Conservation (phyloP, 768 basidiomycete genomes). For the button mushroom (Agaricus bisporus) region DNA sequence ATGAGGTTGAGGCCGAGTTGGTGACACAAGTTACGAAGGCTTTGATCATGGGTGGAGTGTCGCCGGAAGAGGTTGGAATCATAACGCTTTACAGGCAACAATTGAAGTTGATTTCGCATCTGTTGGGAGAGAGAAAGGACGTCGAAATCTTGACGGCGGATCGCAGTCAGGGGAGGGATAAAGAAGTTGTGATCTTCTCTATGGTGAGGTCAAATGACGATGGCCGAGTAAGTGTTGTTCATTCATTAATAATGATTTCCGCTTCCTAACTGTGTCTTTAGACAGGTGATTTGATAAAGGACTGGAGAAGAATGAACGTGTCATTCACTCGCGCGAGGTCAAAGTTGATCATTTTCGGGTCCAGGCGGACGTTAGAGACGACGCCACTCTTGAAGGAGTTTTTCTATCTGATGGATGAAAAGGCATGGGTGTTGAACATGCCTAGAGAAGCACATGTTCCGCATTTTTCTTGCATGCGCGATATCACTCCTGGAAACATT, state of each 20-base stretch:
- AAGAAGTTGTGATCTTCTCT: slow-evolving; percentile 90
- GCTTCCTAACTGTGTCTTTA: slow-evolving; percentile 21
- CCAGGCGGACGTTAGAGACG: slow-evolving; percentile 63
- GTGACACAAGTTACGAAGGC: slow-evolving; percentile 64
- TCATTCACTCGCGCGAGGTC: slow-evolving; percentile 89
- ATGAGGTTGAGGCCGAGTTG: slow-evolving; percentile 69
- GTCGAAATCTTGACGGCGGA: slow-evolving; percentile 91
- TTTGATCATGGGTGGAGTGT: slow-evolving; percentile 59
- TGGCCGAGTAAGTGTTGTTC: slow-evolving; percentile 53
- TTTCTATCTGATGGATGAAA: slow-evolving; percentile 66
- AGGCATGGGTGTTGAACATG: slow-evolving; percentile 66
- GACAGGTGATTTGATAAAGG: slow-evolving; percentile 90
- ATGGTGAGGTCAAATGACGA: slow-evolving; percentile 85
- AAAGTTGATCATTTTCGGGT: slow-evolving; percentile 91
- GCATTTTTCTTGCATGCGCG: slow-evolving; percentile 30
- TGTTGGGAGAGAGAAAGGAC: slow-evolving; percentile 46
- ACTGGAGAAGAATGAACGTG: slow-evolving; percentile 96
- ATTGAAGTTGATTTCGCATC: slow-evolving; percentile 76
- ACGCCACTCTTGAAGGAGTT: slow-evolving; percentile 66
- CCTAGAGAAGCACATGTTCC: slow-evolving; percentile 44
- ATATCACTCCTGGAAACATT: slow-evolving; percentile 14
- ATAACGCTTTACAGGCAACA: slow-evolving; percentile 95
- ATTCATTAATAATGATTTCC: not conserved
- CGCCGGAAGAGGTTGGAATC: slow-evolving; percentile 70
- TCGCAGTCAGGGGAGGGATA: slow-evolving; percentile 91